Evolutionary conservation across 176 grass and related monocot genomes (phyloP).

Genomic region (Eragrostis curvula): DNA sequence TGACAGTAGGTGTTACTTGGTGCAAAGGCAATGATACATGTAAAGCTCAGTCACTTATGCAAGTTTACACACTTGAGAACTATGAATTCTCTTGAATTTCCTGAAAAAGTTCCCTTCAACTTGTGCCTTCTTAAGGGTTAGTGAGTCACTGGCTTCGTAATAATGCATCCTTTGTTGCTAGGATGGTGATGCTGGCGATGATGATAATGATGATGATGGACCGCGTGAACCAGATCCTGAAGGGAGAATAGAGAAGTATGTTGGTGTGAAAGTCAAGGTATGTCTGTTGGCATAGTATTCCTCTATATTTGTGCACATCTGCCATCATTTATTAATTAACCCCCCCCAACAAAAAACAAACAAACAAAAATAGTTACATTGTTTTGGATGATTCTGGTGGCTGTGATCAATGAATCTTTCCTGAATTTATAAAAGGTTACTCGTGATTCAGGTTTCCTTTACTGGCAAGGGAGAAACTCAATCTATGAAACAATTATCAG

Average conservation of each 20-base stretch:
- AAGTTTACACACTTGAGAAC: neutral
- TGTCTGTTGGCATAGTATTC: slow-evolving; percentile 27
- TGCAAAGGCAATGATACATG: slow-evolving; percentile 8
- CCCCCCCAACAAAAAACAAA: neutral
- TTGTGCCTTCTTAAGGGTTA: neutral
- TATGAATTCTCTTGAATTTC: slow-evolving; percentile 8
- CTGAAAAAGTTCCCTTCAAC: neutral
- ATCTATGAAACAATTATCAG: slow-evolving; percentile 97
- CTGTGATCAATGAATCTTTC: neutral
- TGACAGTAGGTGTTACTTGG: slow-evolving; percentile 19
- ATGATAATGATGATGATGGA: slow-evolving; percentile 86
- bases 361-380: neutral
- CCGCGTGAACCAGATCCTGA: slow-evolving; percentile 80
- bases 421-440: slow-evolving; percentile 19
- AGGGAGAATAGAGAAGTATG: slow-evolving; percentile 93
- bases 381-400: slow-evolving; percentile 24
- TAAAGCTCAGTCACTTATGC: neutral
- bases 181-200: slow-evolving; percentile 88
- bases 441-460: slow-evolving; percentile 81
- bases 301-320: slow-evolving; percentile 15
- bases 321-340: slow-evolving; percentile 10
- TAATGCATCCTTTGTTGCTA: slow-evolving; percentile 42
- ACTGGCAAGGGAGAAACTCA: slow-evolving; percentile 98
- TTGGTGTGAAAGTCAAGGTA: slow-evolving; percentile 99
- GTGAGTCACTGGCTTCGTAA: slow-evolving; percentile 14